A percentile compares a stretch with the other conserved stretches of the same genome.
Evolutionary conservation across 2,329 filamentous ascomycete genomes (phyloP).

Genomic region (Albophoma yamanashiensis): DNA sequence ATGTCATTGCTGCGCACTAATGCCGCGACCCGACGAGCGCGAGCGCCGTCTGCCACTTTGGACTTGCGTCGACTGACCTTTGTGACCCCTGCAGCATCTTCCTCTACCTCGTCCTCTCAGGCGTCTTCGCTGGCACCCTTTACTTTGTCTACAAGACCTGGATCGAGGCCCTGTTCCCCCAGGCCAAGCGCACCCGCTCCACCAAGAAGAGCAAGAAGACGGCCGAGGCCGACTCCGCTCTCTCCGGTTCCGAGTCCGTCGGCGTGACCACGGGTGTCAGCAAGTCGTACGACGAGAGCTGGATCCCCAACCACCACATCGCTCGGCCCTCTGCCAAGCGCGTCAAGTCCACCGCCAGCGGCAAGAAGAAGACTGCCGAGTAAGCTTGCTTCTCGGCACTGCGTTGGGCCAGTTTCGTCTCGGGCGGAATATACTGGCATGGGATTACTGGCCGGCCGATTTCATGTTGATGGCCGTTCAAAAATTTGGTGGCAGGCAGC

Average conservation of each 20-base stretch:
- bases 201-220: constrained; percentile 57
- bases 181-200: constrained; percentile 61
- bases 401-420: neutral
- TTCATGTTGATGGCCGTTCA: neutral
- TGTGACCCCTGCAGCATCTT: constrained; percentile 60
- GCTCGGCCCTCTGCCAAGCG: constrained; percentile 68
- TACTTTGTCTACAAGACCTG: constrained; percentile 99
- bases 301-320: constrained; percentile 86
- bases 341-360: constrained; percentile 46
- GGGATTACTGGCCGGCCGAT: neutral
- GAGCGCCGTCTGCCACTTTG: neutral
- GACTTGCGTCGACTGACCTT: constrained; percentile 26
- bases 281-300: constrained; percentile 80
- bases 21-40: neutral
- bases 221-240: constrained; percentile 47
- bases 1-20: constrained; percentile 8
- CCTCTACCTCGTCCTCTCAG: constrained; percentile 85
- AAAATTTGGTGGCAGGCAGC: neutral
- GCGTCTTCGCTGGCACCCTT: constrained; percentile 65
- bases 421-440: neutral
- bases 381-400: constrained; percentile 7
- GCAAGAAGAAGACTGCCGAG: constrained; percentile 28
- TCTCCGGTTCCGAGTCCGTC: constrained; percentile 61
- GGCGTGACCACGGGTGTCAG: constrained; percentile 56
- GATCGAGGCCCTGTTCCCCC: constrained; percentile 92